These are phyloP conservation scores for Naganishia cerealis DNA, from an alignment of 1,284 basidiomycete species.

Conservation along the genomic window DNA sequence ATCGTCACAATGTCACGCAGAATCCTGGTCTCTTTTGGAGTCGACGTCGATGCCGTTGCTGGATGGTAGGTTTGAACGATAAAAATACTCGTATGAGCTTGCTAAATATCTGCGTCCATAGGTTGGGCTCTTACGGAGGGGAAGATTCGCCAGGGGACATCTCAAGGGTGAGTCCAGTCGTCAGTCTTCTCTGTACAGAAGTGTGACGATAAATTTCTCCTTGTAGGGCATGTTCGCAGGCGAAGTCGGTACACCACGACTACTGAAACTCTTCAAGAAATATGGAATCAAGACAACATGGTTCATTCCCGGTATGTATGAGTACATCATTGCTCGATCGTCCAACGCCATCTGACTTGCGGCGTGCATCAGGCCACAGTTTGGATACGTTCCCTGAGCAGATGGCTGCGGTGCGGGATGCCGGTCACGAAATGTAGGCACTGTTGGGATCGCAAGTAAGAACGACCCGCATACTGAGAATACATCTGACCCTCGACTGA, in stretches of 20 bases:
- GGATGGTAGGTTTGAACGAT: constrained; percentile 58
- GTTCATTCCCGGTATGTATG: constrained; percentile 62
- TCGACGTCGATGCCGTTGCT: constrained; percentile 67
- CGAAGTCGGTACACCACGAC: constrained; percentile 67
- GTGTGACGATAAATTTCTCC: background rate
- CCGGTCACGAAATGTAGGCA: constrained; percentile 54
- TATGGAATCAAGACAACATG: constrained; percentile 67
- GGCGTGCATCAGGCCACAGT: constrained; percentile 43
- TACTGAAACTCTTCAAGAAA: constrained; percentile 71
- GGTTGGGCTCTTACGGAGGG: constrained; percentile 55
- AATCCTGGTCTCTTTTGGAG: constrained; percentile 61
- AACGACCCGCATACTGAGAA: background rate
- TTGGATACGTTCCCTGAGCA: constrained; percentile 55
- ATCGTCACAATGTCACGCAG: constrained; percentile 35
- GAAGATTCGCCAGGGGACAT: constrained; percentile 54
- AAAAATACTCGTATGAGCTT: background rate
- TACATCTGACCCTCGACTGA: background rate
- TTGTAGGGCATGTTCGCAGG: constrained; percentile 57
- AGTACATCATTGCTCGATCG: constrained; percentile 29
- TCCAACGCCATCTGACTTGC: constrained; percentile 30
- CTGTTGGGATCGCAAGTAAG: too few species aligned
- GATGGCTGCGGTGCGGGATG: constrained; percentile 53
- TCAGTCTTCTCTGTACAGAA: background rate
- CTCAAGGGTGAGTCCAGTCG: constrained; percentile 42
- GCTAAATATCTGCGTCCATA: constrained; percentile 14